Base-by-base conservation (phyloP, 306 rosid species). In the Citrullus amarus region DNA sequence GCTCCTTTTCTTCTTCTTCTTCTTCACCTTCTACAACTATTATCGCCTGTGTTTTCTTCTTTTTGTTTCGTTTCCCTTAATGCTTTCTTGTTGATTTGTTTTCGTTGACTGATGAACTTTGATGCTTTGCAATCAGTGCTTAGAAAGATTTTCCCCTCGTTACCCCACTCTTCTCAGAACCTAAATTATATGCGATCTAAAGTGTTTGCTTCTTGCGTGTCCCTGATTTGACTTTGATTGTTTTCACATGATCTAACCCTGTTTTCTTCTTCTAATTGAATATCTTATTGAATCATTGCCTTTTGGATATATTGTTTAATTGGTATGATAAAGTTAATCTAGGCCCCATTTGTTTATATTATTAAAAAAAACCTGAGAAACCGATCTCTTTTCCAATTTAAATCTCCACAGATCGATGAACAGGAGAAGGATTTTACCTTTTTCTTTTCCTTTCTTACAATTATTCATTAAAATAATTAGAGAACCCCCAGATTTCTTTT, bases 161-260 rank as follows among this genome's bases (percentile, higher is more conserved):
- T 75, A 66, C 78, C 48, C 79, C 46, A 34, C 79, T 36, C 16
- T 30, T 32, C 34, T 75, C 30, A 34, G 48, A 75, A 75, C 36
- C 39, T 13, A 75, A 55, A 53, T 76, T 14, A n/a, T 76, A 48
- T 76, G 79, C 79, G 79, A 76, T 76, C 79, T 76, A 76, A 76
- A 76, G 79, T 76, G 79, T 54, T 76, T 38, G 63, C 51, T 76
- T 76, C 51, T 55, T 22, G 76, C 76, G 76, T 72, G 25, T 50
- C 56, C 39, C 76, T 72, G 77, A 72, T 72, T 68, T 68, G 75
- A 68, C 75, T 72, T 50, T 50, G 6, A 22, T 72, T 50, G 59
- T 9, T 72, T 50, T 28, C 25, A 25, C n/a, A 48, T 53, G 57
- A 53, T 72, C 59, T 50, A 25, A 30, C 14, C 60, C 10, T 15